Conservation (phyloP, 768 basidiomycete species). For the Lentinula aciculospora region DNA sequence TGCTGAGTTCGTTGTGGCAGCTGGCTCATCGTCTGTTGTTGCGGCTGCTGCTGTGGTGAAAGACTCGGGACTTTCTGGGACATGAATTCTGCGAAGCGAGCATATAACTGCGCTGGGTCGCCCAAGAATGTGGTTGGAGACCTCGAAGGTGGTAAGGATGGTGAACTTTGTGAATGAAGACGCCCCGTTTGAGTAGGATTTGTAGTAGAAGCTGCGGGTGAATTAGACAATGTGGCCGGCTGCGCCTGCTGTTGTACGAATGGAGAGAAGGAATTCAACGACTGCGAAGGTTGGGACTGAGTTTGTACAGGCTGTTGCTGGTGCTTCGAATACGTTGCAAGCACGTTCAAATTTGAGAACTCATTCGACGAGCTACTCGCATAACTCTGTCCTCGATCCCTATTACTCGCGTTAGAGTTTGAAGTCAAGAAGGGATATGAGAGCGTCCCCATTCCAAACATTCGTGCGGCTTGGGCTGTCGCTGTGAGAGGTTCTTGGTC, state of each 20-base stretch:
- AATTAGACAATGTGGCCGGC: not conserved
- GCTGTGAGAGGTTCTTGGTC: not conserved
- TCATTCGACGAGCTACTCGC: not conserved
- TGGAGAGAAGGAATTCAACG: not conserved
- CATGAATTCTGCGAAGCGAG: conserved; percentile 3
- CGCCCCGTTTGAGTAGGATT: not conserved
- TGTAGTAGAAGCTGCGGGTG: not conserved
- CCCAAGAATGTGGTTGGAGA: not conserved
- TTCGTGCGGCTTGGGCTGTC: conserved; percentile 2
- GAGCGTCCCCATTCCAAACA: conserved; percentile 2
- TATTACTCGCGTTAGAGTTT: not conserved
- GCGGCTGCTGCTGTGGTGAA: not conserved
- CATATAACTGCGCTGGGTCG: not conserved
- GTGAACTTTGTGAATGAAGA: not conserved
- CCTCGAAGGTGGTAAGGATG: not conserved
- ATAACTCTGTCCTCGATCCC: not conserved
- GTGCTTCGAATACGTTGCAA: not conserved
- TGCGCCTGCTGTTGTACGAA: not conserved
- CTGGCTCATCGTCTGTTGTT: not conserved
- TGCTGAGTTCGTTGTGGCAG: not conserved
- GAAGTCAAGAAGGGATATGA: not conserved
- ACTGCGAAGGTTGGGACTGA: not conserved
- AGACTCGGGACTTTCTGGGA: not conserved
- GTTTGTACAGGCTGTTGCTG: not conserved
- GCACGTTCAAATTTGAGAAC: not conserved